A percentile compares a stretch with the other conserved stretches of the same genome.
These are phyloP conservation scores for Gracilaria caudata DNA, from an alignment of 23 red algal genomes.

Conservation along the genomic window DNA sequence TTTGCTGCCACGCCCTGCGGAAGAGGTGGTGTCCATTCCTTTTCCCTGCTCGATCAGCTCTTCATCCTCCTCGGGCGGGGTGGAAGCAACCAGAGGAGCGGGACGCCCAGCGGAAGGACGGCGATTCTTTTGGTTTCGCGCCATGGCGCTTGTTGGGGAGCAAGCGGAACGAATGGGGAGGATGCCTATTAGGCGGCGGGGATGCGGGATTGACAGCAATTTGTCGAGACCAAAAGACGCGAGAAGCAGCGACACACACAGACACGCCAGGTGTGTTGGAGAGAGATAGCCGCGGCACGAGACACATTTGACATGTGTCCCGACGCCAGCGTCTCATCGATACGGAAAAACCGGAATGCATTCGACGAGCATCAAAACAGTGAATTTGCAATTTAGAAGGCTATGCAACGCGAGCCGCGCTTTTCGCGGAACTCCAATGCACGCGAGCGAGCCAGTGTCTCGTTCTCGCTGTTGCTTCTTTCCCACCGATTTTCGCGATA, in stretches of 20 bases:
- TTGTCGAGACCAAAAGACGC: background rate
- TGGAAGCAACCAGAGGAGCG: background rate
- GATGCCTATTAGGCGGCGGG: background rate
- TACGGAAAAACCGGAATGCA: background rate
- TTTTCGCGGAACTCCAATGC: background rate
- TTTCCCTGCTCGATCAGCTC: slow-evolving; percentile 22
- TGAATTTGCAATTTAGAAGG: slow-evolving; percentile 10
- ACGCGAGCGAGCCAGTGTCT: background rate
- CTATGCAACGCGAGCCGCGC: background rate
- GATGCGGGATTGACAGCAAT: too few species aligned
- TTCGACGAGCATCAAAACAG: background rate
- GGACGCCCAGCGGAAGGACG: slow-evolving; percentile 22
- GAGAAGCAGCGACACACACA: background rate
- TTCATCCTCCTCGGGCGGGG: slow-evolving; percentile 28
- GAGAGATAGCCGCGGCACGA: background rate
- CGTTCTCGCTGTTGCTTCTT: too few species aligned
- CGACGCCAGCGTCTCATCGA: background rate
- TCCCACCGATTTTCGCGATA: too few species aligned
- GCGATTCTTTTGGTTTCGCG: slow-evolving; percentile 9
- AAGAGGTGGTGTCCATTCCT: background rate
- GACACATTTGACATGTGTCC: background rate
- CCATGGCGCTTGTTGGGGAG: background rate
- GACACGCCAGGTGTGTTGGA: background rate
- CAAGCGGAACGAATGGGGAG: background rate
- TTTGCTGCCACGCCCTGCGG: background rate